phyloP scores from a whole-genome alignment of 1,284 basidiomycete genomes.

The Ceratobasidium sp. region DNA sequence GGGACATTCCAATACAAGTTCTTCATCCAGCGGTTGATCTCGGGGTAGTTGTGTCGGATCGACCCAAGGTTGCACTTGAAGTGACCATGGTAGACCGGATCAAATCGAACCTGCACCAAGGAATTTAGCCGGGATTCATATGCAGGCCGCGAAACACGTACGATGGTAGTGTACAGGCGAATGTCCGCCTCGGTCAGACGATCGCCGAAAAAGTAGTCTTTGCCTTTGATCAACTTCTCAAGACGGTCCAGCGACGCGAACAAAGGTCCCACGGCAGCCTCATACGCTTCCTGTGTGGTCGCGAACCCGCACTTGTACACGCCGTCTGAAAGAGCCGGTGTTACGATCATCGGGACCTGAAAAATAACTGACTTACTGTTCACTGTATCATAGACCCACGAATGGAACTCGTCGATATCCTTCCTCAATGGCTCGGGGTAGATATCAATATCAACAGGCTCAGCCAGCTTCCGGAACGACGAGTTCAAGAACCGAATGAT shows the following conservation, averaged over 20 bases:
- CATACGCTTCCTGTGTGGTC: conserved; percentile 82
- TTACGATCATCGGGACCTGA: not conserved
- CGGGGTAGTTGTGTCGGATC: conserved; percentile 73
- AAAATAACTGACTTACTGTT: conserved; percentile 68
- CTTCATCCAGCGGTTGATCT: conserved; percentile 86
- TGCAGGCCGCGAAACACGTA: conserved; percentile 56
- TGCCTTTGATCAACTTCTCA: conserved; percentile 79
- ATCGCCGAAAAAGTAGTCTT: conserved; percentile 85
- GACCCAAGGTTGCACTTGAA: conserved; percentile 77
- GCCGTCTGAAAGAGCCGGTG: conserved; percentile 63
- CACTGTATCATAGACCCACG: conserved; percentile 85
- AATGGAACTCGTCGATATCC: conserved; percentile 89
- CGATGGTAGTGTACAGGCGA: conserved; percentile 89
- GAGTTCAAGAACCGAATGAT: conserved; percentile 93
- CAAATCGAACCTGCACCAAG: conserved; percentile 57
- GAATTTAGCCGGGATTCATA: not conserved
- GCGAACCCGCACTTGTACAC: conserved; percentile 95
- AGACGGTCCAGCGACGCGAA: conserved; percentile 84
- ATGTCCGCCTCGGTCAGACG: conserved; percentile 92
- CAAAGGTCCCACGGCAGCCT: conserved; percentile 73
- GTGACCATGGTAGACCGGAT: conserved; percentile 89
- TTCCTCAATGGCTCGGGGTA: conserved; percentile 78
- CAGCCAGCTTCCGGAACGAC: conserved; percentile 77
- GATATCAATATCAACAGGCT: conserved; percentile 74
- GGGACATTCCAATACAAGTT: conserved; percentile 91